Evolutionary conservation across 495 filamentous ascomycete genomes (phyloP).

Genomic region (Cercophora samala): DNA sequence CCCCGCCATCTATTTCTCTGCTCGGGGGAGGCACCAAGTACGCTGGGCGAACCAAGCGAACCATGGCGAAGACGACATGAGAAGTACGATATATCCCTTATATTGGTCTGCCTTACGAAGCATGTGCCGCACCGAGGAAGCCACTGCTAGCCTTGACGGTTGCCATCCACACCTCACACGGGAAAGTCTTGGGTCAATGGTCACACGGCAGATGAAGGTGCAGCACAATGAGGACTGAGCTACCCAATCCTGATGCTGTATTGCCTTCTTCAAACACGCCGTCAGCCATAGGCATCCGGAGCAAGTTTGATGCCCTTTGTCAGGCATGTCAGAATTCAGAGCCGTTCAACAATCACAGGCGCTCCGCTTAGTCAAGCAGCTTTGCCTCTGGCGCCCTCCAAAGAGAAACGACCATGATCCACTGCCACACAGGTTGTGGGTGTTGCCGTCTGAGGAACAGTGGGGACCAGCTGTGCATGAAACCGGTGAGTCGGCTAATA

Average conservation of each 20-base stretch:
- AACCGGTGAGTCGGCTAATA: conserved; percentile 29
- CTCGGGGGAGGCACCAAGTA: background rate
- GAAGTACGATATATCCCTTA: background rate
- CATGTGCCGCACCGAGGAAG: conserved; percentile 1
- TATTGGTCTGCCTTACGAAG: conserved; percentile 14
- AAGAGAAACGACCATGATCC: background rate
- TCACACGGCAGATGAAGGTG: conserved; percentile 17
- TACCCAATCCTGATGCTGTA: conserved; percentile 16
- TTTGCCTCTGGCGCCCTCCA: background rate
- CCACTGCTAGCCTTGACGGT: background rate
- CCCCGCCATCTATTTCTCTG: background rate
- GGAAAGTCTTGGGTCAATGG: conserved; percentile 2
- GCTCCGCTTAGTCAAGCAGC: background rate
- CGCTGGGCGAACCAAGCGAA: background rate
- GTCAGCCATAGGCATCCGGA: background rate
- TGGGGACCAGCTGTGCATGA: conserved; percentile 20
- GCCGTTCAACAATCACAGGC: background rate
- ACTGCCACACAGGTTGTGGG: background rate
- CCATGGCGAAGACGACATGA: background rate
- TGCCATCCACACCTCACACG: background rate
- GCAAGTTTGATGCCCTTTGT: conserved; percentile 18
- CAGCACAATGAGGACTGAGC: background rate
- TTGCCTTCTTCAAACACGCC: background rate
- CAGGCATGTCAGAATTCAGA: background rate
- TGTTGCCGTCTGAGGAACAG: conserved; percentile 20